phyloP scores from a whole-genome alignment of 176 grass and related monocot genomes.

The Oryza meridionalis region DNA sequence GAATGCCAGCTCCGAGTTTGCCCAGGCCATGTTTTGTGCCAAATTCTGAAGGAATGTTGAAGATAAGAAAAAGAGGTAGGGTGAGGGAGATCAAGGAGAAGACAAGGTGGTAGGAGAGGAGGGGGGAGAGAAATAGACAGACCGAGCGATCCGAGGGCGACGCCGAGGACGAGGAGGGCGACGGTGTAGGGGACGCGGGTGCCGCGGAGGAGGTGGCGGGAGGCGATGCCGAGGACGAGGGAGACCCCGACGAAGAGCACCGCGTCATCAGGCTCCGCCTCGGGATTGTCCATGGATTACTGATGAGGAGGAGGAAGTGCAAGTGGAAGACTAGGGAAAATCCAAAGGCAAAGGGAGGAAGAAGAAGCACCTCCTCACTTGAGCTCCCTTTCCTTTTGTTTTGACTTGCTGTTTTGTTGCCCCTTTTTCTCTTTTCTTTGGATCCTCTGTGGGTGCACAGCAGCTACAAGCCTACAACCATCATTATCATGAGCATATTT shows the following conservation, averaged over 20 bases:
- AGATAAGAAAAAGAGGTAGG: neutral
- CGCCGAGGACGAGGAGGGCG: conserved; percentile 83
- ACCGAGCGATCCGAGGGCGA: conserved; percentile 70
- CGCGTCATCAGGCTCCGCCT: conserved; percentile 61
- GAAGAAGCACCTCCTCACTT: too few species aligned
- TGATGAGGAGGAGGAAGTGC: too few species aligned
- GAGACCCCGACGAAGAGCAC: conserved; percentile 91
- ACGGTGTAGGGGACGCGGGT: conserved; percentile 95
- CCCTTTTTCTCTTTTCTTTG: too few species aligned
- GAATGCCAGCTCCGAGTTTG: conserved; percentile 86
- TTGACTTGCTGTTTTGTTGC: too few species aligned
- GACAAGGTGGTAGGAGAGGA: too few species aligned
- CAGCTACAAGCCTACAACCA: too few species aligned
- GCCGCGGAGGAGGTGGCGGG: conserved; percentile 82
- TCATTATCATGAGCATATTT: too few species aligned
- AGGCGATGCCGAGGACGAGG: conserved; percentile 89
- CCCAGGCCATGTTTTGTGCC: conserved; percentile 74
- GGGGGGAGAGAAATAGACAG: neutral
- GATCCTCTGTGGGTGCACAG: too few species aligned
- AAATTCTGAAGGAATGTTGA: conserved; percentile 56
- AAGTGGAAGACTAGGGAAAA: too few species aligned
- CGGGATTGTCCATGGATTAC: neutral
- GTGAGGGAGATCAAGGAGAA: neutral
- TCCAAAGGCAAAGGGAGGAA: too few species aligned
- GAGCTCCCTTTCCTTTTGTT: too few species aligned